Percentiles rank a stretch among this genome's conserved stretches.
Evolutionary conservation across 148 eudicot genomes (phyloP).

Genomic region (Rhododendron kiyosumense): DNA sequence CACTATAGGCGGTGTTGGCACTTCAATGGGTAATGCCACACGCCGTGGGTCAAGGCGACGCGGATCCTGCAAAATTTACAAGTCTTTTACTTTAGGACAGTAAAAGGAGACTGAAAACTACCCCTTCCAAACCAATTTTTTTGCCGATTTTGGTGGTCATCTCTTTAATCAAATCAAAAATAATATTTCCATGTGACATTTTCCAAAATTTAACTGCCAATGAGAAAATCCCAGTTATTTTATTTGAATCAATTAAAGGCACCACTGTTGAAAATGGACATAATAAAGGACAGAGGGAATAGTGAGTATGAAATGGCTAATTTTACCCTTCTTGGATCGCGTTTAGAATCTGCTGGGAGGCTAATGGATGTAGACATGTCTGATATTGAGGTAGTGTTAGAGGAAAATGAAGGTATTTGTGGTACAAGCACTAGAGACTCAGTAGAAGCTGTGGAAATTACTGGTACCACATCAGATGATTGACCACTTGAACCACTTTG

Average conservation of each 20-base stretch:
- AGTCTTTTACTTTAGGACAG: neutral
- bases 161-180: neutral
- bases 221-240: neutral
- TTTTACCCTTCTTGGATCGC: constrained; percentile 91
- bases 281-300: neutral
- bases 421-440: constrained; percentile 30
- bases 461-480: constrained; percentile 32
- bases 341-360: constrained; percentile 63
- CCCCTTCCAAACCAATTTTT: neutral
- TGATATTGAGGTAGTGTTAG: constrained; percentile 33
- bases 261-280: neutral
- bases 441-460: constrained; percentile 24
- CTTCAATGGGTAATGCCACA: constrained; percentile 37
- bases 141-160: neutral
- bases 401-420: constrained; percentile 33
- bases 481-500: constrained; percentile 28
- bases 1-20: constrained; percentile 30
- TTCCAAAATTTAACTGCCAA: neutral
- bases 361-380: constrained; percentile 41
- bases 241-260: neutral
- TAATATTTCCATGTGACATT: neutral
- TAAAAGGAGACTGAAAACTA: neutral
- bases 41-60: constrained; percentile 93
- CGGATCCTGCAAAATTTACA: constrained; percentile 59
- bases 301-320: neutral